A percentile compares a stretch with the other conserved stretches of the same genome.
These are phyloP conservation scores for Lepraria neglecta DNA, from an alignment of 495 filamentous ascomycete genomes.

Conservation along the genomic window DNA sequence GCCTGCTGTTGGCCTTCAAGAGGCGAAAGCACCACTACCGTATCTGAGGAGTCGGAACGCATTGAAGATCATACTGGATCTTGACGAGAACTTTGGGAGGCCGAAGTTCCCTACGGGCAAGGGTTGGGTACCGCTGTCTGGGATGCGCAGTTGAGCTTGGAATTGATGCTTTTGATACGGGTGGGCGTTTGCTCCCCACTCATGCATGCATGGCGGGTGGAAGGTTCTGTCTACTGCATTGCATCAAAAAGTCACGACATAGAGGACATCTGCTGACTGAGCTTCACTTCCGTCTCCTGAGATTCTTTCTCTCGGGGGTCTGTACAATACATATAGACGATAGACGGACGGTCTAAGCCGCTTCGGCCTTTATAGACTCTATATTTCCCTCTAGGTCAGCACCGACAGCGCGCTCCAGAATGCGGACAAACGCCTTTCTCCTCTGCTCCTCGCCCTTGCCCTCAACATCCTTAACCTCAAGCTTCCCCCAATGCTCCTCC, in stretches of 20 bases:
- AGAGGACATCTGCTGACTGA: background rate
- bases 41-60: constrained; percentile 86
- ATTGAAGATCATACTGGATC: constrained; percentile 91
- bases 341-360: constrained; percentile 4
- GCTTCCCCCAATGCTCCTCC: constrained; percentile 28
- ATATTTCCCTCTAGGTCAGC: constrained; percentile 26
- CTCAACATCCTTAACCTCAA: constrained; percentile 23
- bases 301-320: background rate
- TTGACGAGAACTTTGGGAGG: constrained; percentile 84
- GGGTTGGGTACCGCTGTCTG: constrained; percentile 44
- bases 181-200: background rate
- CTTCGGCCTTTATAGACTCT: constrained; percentile 18
- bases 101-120: constrained; percentile 51
- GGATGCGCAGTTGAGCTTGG: constrained; percentile 20
- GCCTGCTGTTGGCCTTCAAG: constrained; percentile 50
- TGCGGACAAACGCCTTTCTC: constrained; percentile 24
- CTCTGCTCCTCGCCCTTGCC: constrained; percentile 21
- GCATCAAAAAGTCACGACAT: background rate
- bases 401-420: constrained; percentile 25
- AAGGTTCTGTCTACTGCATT: background rate
- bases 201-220: constrained; percentile 12
- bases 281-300: no score
- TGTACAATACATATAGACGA: constrained; percentile 3
- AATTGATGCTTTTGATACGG: background rate
- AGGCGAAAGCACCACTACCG: constrained; percentile 62